Percentiles rank a stretch among this genome's conserved stretches.
phyloP scores from a whole-genome alignment of 2,329 filamentous ascomycete species.

The Zymoseptoria pseudotritici region DNA sequence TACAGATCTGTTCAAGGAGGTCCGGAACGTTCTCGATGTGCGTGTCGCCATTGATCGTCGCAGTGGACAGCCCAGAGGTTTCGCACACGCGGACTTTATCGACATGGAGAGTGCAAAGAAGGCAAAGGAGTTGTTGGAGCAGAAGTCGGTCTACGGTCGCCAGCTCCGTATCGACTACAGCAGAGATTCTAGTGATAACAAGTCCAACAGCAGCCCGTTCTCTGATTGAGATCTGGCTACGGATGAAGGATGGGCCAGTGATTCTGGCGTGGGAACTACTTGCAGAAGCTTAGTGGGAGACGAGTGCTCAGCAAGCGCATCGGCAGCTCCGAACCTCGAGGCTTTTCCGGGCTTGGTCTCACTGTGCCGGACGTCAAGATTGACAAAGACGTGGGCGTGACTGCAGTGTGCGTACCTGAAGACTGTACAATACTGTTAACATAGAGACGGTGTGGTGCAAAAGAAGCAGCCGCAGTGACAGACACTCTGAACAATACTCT shows the following conservation, averaged over 20 bases:
- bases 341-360: not conserved
- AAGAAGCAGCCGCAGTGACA: not conserved
- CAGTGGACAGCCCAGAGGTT: conserved; percentile 74
- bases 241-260: not conserved
- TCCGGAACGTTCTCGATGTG: conserved; percentile 65
- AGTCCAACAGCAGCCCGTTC: not conserved
- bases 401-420: not conserved
- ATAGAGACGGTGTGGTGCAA: not conserved
- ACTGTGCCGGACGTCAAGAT: not conserved
- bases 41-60: conserved; percentile 75
- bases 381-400: not conserved
- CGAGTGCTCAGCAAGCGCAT: not conserved
- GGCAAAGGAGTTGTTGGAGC: conserved; percentile 50
- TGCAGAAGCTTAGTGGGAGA: not conserved
- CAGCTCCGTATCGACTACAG: conserved; percentile 57
- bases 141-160: conserved; percentile 58
- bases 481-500: not conserved
- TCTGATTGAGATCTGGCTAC: not conserved
- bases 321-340: not conserved
- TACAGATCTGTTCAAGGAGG: conserved; percentile 57
- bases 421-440: not conserved
- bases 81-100: conserved; percentile 74
- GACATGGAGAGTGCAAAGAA: conserved; percentile 57
- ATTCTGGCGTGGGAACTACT: not conserved
- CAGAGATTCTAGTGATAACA: not conserved